Evolutionary conservation across 2,329 filamentous ascomycete genomes (phyloP).

Genomic region (Ramularia endophylla): DNA sequence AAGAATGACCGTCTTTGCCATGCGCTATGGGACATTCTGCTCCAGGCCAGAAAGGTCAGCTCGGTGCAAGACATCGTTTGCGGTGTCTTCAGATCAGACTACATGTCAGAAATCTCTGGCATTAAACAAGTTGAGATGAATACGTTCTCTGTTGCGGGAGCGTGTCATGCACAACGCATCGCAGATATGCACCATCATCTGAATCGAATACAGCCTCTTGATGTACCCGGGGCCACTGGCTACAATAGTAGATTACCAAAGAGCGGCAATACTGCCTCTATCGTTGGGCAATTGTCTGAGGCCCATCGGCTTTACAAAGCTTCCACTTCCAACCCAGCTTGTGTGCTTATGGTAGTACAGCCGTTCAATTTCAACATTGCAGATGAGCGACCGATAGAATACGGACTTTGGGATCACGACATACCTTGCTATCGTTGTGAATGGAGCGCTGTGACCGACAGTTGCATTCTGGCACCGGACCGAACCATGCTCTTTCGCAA

Average conservation of each 20-base stretch:
- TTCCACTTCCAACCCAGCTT: slow-evolving; percentile 22
- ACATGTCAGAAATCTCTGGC: slow-evolving; percentile 33
- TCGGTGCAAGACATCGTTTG: slow-evolving; percentile 30
- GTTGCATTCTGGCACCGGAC: slow-evolving; percentile 28
- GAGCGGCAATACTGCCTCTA: slow-evolving; percentile 30
- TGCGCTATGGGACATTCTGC: slow-evolving; percentile 36
- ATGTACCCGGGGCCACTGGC: not conserved
- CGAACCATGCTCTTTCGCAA: slow-evolving; percentile 35
- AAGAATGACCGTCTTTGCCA: slow-evolving; percentile 31
- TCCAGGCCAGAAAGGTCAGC: slow-evolving; percentile 28
- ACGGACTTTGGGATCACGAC: slow-evolving; percentile 33
- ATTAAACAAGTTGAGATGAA: slow-evolving; percentile 46
- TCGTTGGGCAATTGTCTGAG: slow-evolving; percentile 28
- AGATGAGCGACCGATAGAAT: slow-evolving; percentile 43
- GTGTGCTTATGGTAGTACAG: slow-evolving; percentile 41
- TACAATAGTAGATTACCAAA: slow-evolving; percentile 23
- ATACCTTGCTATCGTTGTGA: slow-evolving; percentile 35
- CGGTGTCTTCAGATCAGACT: slow-evolving; percentile 41
- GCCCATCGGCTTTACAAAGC: slow-evolving; percentile 33
- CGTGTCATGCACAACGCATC: slow-evolving; percentile 35
- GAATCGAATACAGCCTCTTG: slow-evolving; percentile 1
- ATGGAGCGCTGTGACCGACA: slow-evolving; percentile 31
- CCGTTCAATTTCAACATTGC: slow-evolving; percentile 41
- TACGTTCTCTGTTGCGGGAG: slow-evolving; percentile 39
- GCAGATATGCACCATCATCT: slow-evolving; percentile 39